Evolutionary conservation across 2,329 filamentous ascomycete species (phyloP).

Genomic region (Fonsecaea pugnacius): DNA sequence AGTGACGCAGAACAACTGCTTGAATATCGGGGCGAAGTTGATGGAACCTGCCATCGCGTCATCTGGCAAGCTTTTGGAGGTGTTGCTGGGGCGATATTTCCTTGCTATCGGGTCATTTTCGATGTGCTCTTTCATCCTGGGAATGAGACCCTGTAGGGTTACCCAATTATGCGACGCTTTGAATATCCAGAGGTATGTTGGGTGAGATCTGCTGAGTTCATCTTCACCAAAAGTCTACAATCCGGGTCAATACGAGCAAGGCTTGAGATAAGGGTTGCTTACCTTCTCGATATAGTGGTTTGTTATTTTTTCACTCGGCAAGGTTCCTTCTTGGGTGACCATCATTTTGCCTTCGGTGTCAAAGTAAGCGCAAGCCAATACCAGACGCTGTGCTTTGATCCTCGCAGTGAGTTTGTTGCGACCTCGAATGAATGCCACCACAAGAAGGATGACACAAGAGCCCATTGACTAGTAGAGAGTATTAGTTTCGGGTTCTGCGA

Average conservation of each 20-base stretch:
- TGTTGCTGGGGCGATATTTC: slow-evolving; percentile 29
- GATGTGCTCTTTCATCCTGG: slow-evolving; percentile 74
- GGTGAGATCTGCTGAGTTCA: slow-evolving; percentile 74
- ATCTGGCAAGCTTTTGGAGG: slow-evolving; percentile 35
- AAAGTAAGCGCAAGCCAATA: slow-evolving; percentile 51
- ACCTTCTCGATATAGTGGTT: slow-evolving; percentile 73
- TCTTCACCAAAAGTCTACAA: slow-evolving; percentile 65
- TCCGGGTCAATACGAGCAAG: slow-evolving; percentile 31
- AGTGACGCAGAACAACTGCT: slow-evolving; percentile 81
- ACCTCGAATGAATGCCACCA: slow-evolving; percentile 60
- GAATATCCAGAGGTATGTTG: slow-evolving; percentile 86
- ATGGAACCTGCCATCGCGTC: slow-evolving; percentile 47
- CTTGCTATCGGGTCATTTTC: slow-evolving; percentile 50
- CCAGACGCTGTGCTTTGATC: slow-evolving; percentile 65
- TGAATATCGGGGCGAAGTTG: slow-evolving; percentile 76
- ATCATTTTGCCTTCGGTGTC: slow-evolving; percentile 51
- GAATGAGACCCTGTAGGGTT: slow-evolving; percentile 68
- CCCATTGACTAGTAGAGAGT: slow-evolving; percentile 58
- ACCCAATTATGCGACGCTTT: slow-evolving; percentile 78
- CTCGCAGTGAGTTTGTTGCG: slow-evolving; percentile 59
- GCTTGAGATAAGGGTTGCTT: slow-evolving; percentile 28
- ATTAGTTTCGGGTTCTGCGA: slow-evolving; percentile 30
- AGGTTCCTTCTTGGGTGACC: slow-evolving; percentile 51
- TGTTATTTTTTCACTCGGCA: slow-evolving; percentile 70
- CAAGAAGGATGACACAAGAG: slow-evolving; percentile 65